A percentile compares a stretch with the other conserved stretches of the same genome.
phyloP scores from a whole-genome alignment of 768 basidiomycete genomes.

The Crassisporium funariophilum region DNA sequence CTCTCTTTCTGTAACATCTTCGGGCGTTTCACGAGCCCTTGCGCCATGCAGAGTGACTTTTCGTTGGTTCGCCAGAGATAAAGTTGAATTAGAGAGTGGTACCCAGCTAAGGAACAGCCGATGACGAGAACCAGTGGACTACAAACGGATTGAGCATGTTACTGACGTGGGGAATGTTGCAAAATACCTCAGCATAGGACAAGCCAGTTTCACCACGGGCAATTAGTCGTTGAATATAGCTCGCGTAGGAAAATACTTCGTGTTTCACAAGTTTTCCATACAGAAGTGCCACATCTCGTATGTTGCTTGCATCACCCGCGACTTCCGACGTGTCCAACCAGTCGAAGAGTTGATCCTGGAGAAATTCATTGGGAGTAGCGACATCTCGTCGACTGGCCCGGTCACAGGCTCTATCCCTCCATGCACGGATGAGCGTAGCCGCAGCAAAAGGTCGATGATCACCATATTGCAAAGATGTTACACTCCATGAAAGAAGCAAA shows the following conservation, averaged over 20 bases:
- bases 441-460: constrained; percentile 80
- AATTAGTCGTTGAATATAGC: constrained; percentile 79
- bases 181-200: constrained; percentile 51
- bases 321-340: constrained; percentile 75
- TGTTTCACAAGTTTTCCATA: constrained; percentile 72
- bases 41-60: constrained; percentile 71
- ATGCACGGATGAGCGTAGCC: constrained; percentile 64
- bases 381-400: constrained; percentile 64
- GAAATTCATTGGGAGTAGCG: constrained; percentile 58
- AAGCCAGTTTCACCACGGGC: constrained; percentile 74
- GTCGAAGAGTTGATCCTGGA: constrained; percentile 79
- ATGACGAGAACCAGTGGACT: constrained; percentile 62
- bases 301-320: constrained; percentile 56
- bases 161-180: too few species aligned
- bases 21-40: constrained; percentile 67
- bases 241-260: constrained; percentile 73
- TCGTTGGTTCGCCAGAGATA: constrained; percentile 67
- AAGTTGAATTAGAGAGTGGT: constrained; percentile 60
- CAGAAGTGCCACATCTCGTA: constrained; percentile 63
- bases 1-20: constrained; percentile 68
- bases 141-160: too few species aligned
- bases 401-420: constrained; percentile 62
- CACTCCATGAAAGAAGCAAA: constrained; percentile 77
- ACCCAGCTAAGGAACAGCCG: constrained; percentile 72
- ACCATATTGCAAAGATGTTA: constrained; percentile 80